A percentile compares a stretch with the other conserved stretches of the same genome.
phyloP scores from a whole-genome alignment of 2,329 filamentous ascomycete species.

The Pseudogymnoascus destructans region DNA sequence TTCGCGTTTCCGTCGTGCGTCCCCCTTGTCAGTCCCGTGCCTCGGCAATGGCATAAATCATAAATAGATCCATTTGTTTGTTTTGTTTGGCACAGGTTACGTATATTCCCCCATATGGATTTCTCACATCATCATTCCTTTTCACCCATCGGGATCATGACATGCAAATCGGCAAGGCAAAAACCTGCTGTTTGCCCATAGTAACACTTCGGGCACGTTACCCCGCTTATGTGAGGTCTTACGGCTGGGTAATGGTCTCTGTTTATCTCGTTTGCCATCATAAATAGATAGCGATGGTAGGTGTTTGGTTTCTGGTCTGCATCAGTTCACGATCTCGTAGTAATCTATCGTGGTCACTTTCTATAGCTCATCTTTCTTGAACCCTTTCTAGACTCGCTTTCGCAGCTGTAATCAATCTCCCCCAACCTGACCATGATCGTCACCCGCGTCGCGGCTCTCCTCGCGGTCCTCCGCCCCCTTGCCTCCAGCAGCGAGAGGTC shows the following conservation, averaged over 20 bases:
- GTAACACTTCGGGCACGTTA: neutral
- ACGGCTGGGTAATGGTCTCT: neutral
- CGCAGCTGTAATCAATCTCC: neutral
- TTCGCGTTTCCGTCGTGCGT: neutral
- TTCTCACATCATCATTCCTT: neutral
- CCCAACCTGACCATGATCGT: neutral
- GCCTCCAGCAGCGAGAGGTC: neutral
- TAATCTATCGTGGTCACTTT: neutral
- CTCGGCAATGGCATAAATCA: neutral
- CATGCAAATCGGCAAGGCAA: neutral
- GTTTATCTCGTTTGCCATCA: neutral
- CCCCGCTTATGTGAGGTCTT: neutral
- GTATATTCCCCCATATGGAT: neutral
- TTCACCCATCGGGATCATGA: neutral
- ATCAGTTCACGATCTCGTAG: neutral
- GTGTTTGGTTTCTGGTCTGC: neutral
- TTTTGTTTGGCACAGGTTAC: slow-evolving; percentile 5
- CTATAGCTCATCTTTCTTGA: neutral
- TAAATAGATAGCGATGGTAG: neutral
- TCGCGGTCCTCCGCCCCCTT: neutral
- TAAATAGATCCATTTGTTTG: neutral
- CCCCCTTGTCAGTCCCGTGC: neutral
- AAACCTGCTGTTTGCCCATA: neutral
- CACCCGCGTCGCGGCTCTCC: neutral
- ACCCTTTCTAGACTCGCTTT: neutral